These are phyloP conservation scores for Silene vulgaris DNA, from an alignment of 179 eudicot genomes.

Conservation along the genomic window DNA sequence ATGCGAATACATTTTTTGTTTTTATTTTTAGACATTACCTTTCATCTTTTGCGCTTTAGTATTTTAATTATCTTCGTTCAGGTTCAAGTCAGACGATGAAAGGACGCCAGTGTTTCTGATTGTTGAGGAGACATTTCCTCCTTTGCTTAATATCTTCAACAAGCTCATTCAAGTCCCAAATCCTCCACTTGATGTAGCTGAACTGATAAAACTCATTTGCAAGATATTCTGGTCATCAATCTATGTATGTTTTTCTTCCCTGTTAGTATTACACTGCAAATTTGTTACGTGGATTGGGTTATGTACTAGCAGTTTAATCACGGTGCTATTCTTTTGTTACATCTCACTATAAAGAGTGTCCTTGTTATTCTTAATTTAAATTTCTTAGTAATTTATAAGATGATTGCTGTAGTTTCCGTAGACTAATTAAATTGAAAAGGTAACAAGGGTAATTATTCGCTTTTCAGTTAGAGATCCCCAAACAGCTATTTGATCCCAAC, in stretches of 20 bases:
- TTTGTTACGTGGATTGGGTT: not conserved
- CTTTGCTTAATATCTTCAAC: constrained; percentile 67
- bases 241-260: constrained; percentile 54
- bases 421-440: not conserved
- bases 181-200: constrained; percentile 84
- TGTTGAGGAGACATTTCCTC: constrained; percentile 93
- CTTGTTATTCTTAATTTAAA: not conserved
- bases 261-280: not conserved
- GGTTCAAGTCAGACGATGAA: constrained; percentile 99
- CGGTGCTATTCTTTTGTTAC: not conserved
- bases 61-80: constrained; percentile 24
- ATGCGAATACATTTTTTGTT: not conserved
- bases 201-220: constrained; percentile 90
- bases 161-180: constrained; percentile 72
- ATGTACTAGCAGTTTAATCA: not conserved
- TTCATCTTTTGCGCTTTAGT: constrained; percentile 7
- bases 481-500: constrained; percentile 78
- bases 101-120: constrained; percentile 70
- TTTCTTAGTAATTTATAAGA: not conserved
- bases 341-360: not conserved
- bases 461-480: constrained; percentile 91
- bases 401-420: not conserved
- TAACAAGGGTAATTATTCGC: constrained; percentile 11
- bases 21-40: not conserved
- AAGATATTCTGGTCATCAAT: constrained; percentile 99